Base-by-base conservation (phyloP, 73 alveolate species). In the Uronychia binucleata region DNA sequence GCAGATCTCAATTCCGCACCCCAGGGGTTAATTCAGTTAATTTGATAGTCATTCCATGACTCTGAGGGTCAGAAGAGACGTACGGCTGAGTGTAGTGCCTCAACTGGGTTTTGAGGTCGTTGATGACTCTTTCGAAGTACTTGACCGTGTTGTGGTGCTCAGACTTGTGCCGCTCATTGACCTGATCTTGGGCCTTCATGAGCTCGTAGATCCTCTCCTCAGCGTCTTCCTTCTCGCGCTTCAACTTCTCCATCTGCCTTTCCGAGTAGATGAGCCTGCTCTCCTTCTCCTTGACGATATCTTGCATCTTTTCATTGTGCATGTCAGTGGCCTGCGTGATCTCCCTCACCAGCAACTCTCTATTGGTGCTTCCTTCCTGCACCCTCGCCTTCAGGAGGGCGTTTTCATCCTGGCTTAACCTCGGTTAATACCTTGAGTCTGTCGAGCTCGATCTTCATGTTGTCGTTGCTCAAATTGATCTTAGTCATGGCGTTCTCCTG, bases 341-440 rank as follows among this genome's bases (percentile, higher is more conserved):
- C 34, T 83, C 90, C 34, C 90, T 83, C 31, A 83, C n/a, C 28
- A 83, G 67, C 57, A 83, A 58, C 27, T 83, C 90, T 25, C 90
- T 8, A 33, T 33, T 26, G 28, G 57, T 67, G 74, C 74, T 84
- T 0, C 80, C 75, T 34, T 83, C 90, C 33, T 27, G 8, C 0
- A 83, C 84, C 14, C 78, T 83, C 8, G 84, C 90, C 78, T 83
- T 83, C n/a, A 83, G 74, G n/a, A 75, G 0, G 30, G 77, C 30
- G 31, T 74, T 67, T 28, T 83, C 90, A 1, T 67, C 83, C 31
- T 46, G 67, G 5, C 5, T 46, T 11, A 46, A 46, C 5, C 19
- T 46, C 19, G 5, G n/a, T 11, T 46, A 19, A 19, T 46, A 46
- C 67, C 67, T 46, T 46, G 67, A 46, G 67, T 46, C 67, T 5